Conservation (phyloP, 148 eudicot species). For the Camellia japonica region DNA sequence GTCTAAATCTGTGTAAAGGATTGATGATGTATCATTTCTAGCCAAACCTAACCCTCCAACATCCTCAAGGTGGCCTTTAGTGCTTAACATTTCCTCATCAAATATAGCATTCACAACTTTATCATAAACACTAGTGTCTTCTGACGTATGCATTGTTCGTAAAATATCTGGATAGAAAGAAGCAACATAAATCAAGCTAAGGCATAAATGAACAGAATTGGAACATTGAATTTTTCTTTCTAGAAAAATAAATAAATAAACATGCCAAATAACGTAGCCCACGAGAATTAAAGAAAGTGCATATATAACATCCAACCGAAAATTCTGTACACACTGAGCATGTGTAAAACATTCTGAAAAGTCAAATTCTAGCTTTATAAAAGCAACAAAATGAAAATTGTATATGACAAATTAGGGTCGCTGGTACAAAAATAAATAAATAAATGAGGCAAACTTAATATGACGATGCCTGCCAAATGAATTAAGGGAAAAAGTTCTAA, state of each 20-base stretch:
- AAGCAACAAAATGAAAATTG: not conserved
- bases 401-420: not conserved
- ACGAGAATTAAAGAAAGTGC: not conserved
- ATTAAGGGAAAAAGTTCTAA: not conserved
- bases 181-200: slow-evolving; percentile 6
- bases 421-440: not conserved
- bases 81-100: slow-evolving; percentile 60
- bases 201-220: not conserved
- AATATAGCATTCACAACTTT: slow-evolving; percentile 84
- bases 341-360: not conserved
- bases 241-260: not conserved
- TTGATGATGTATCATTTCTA: slow-evolving; percentile 44
- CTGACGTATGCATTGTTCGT: slow-evolving; percentile 83
- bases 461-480: not conserved
- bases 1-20: slow-evolving; percentile 54
- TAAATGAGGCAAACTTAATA: not conserved
- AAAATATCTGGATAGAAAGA: slow-evolving; percentile 54
- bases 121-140: slow-evolving; percentile 82
- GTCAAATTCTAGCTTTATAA: not conserved
- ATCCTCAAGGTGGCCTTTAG: slow-evolving; percentile 46
- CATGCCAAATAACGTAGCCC: not conserved
- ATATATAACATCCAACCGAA: not conserved
- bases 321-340: not conserved
- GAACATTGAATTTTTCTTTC: not conserved
- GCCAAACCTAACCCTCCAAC: slow-evolving; percentile 49